Base-by-base conservation (phyloP, 163 green algal genomes). In the Chlorella variabilis region DNA sequence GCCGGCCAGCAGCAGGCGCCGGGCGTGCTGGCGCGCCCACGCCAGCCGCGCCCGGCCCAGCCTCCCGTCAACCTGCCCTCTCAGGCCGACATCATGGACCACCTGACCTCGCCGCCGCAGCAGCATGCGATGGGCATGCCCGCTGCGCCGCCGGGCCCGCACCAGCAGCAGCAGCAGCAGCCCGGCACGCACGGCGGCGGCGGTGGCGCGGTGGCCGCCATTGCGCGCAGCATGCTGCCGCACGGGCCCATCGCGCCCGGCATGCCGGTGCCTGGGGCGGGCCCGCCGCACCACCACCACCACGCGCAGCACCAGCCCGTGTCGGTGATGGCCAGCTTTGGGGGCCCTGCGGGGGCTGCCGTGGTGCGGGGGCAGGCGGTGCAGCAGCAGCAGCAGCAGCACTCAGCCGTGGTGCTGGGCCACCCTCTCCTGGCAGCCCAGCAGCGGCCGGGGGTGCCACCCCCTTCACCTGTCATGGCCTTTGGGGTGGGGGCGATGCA, bases 381-480 rank as follows among this genome's bases (percentile, higher is more conserved):
- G 58, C 74, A 51, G 71, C 69, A 25, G 54, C 34, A 38, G 59
- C 59, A n/a, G n/a, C n/a, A n/a, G n/a, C n/a, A n/a, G n/a, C n/a
- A n/a, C n/a, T n/a, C n/a, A n/a, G n/a, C n/a, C n/a, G n/a, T n/a
- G n/a, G 31, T 54, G 36, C 8, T 80, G 56, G 51, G 56, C 0
- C 74, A 80, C 2, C 34, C 51, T 4, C 74, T 71, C 51, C 39
- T 73, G 13, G 31, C 62, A 74, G 61, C 29, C 11, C 56, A 70
- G 74, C 74, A 20, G 11, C n/a, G 27, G 0, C 36, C 29, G 36
- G 2, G 13, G 20, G 59, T 67, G 34, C 58, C 56, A 39, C 38
- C 61, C 56, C 41, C 75, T 1, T 2, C 45, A 59, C 75, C 76
- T 2, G 62, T 83, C 27, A 83, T 83, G 77, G 77, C 65, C 5